A percentile compares a stretch with the other conserved stretches of the same genome.
These are phyloP conservation scores for Lanmaoa rubissima DNA, from an alignment of 768 basidiomycete species.

Conservation along the genomic window DNA sequence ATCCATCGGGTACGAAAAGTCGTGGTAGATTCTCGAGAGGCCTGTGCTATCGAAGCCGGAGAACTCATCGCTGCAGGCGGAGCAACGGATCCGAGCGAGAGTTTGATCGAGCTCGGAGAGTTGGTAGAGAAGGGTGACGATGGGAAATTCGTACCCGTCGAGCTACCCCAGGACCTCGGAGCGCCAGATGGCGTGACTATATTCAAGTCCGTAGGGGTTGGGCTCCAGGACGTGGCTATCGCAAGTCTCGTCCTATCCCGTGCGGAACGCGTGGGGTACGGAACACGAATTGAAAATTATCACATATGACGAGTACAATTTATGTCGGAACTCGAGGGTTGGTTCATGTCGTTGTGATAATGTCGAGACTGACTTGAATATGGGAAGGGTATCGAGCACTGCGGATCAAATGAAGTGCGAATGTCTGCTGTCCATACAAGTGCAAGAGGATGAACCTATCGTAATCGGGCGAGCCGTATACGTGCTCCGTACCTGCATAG, in stretches of 20 bases:
- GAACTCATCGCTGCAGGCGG: slow-evolving; percentile 60
- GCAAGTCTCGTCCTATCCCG: slow-evolving; percentile 62
- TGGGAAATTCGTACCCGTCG: slow-evolving; percentile 11
- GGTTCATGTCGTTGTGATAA: no score
- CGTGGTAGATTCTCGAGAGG: slow-evolving; percentile 72
- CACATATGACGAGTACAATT: slow-evolving; percentile 29
- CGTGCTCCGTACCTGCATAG: no score
- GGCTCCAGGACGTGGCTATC: slow-evolving; percentile 86
- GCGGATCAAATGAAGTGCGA: no score
- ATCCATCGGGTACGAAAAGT: slow-evolving; percentile 54
- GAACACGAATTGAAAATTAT: slow-evolving; percentile 47
- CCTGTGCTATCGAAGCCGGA: slow-evolving; percentile 76
- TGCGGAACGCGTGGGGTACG: slow-evolving; percentile 54
- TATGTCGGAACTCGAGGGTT: not conserved
- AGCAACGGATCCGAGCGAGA: slow-evolving; percentile 37
- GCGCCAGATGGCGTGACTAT: slow-evolving; percentile 57
- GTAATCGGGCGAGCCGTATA: no score
- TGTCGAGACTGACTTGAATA: no score
- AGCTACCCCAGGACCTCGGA: slow-evolving; percentile 10
- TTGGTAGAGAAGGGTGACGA: slow-evolving; percentile 34
- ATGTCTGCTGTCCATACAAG: no score
- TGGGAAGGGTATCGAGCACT: no score
- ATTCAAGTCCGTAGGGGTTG: slow-evolving; percentile 88
- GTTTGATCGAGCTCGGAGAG: slow-evolving; percentile 71
- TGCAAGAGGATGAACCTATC: no score